Evolutionary conservation across 306 rosid species (phyloP).

Genomic region (Bauhinia variegata): DNA sequence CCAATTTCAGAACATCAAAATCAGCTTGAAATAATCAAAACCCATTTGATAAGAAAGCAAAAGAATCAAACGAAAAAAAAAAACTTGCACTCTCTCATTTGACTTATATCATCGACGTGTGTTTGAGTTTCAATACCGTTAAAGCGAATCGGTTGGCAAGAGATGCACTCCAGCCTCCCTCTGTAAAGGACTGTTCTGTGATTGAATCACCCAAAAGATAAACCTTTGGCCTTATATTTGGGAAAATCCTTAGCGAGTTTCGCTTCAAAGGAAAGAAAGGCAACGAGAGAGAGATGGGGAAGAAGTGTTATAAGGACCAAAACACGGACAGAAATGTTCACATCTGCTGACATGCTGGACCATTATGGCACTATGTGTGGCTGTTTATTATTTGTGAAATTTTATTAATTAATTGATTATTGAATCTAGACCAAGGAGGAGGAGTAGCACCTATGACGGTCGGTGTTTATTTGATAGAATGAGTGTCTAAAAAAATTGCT

Average conservation of each 20-base stretch:
- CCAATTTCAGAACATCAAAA: conserved; percentile 12
- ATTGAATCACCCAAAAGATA: conserved; percentile 89
- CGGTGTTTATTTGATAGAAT: too few relatives aligned
- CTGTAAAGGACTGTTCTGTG: conserved; percentile 64
- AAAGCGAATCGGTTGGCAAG: conserved; percentile 78
- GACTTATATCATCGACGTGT: not conserved
- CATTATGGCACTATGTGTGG: too few relatives aligned
- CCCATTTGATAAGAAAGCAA: not conserved
- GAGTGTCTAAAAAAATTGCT: too few relatives aligned
- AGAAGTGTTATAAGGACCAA: too few relatives aligned
- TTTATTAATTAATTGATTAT: too few relatives aligned
- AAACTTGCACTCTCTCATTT: not conserved
- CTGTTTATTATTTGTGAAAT: too few relatives aligned
- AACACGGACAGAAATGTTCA: too few relatives aligned
- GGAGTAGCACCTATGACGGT: too few relatives aligned
- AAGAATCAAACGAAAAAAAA: not conserved
- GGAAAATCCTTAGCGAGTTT: not conserved
- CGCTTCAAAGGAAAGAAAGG: too few relatives aligned
- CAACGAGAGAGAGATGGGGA: too few relatives aligned
- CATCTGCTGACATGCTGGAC: too few relatives aligned
- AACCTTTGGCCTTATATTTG: conserved; percentile 68
- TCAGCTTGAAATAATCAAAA: conserved; percentile 1
- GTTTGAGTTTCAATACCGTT: conserved; percentile 42
- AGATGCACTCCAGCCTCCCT: conserved; percentile 91
- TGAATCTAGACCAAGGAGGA: too few relatives aligned